A percentile compares a stretch with the other conserved stretches of the same genome.
These are phyloP conservation scores for Hymenoscyphus occultus DNA, from an alignment of 2,329 filamentous ascomycete genomes.

Conservation along the genomic window DNA sequence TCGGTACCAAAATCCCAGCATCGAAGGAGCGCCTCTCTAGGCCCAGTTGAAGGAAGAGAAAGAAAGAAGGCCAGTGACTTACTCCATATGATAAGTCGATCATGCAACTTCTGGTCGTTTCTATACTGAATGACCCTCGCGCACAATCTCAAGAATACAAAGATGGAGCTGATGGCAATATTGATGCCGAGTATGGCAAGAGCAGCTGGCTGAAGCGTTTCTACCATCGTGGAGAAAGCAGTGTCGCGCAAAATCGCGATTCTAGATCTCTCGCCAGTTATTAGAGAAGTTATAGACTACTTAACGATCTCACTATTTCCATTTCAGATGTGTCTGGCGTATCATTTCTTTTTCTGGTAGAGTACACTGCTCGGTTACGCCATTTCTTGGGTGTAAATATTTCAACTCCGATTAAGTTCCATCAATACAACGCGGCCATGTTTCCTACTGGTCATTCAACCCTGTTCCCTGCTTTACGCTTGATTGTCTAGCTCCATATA, in stretches of 20 bases:
- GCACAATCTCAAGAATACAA: background rate
- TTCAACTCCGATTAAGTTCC: background rate
- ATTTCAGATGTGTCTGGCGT: background rate
- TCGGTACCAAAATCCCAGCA: too few species aligned
- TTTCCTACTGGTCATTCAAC: background rate
- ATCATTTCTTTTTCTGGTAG: too few species aligned
- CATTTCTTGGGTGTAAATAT: background rate
- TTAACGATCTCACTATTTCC: background rate
- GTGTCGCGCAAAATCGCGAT: background rate
- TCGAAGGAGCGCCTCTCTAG: too few species aligned
- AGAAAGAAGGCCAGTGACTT: background rate
- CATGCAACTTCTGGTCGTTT: background rate
- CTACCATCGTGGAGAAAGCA: background rate
- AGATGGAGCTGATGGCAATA: background rate
- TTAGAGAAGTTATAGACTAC: background rate
- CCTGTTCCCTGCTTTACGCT: background rate
- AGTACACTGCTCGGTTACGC: background rate
- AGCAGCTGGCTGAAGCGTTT: background rate
- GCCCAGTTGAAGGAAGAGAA: too few species aligned
- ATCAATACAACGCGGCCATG: background rate
- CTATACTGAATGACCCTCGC: background rate
- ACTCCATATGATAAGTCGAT: background rate
- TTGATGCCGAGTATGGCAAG: background rate
- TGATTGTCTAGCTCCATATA: background rate
- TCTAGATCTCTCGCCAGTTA: background rate